Base-by-base conservation (phyloP, 1,284 basidiomycete genomes). In the Ganoderma leucocontextum region DNA sequence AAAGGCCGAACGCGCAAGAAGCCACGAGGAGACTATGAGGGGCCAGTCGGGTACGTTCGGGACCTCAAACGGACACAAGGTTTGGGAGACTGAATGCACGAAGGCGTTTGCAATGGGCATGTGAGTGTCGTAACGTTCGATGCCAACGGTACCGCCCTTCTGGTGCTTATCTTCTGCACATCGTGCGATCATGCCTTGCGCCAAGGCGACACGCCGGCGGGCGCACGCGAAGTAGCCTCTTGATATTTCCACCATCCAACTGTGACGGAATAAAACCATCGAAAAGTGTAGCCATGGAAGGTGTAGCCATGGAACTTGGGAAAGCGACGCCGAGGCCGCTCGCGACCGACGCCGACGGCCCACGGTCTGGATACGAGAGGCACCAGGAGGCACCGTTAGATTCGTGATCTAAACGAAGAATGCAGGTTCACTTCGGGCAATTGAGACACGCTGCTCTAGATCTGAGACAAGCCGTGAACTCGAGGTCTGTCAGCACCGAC, bases 101-200 rank as follows among this genome's bases (percentile, higher is more conserved):
- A 66, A 71, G 60, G 70, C 63, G 64, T 59, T 38, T 35, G 35
- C n/a, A 41, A 44, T 22, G 65, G 68, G 36, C 68, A 72, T 72
- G 70, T 72, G 70, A 69, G 70, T 66, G 59, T 22, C 22, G 47
- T 49, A 13, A 49, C 47, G 42, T 52, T 49, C 60, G 62, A 61
- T 55, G 47, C 35, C 41, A 44, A 42, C 60, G 60, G 35, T 66
- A 66, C 70, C 70, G 39, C 36, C 55, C 7, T 29, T 29, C 7
- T 33, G 70, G 70, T 64, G 67, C 70, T 71, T 68, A 71, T 71
- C 70, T 67, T 60, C 10, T 41, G 39, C 22, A 62, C 70, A 68
- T 68, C 64, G 64, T 60, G 35, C 64, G 49, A 71, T 53, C 29
- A 17, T 55, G 52, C 49, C 49, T 29, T 25, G 49, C 25, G 19